phyloP scores from a whole-genome alignment of 2,329 filamentous ascomycete genomes.

The Ophiostoma triangulosporum region DNA sequence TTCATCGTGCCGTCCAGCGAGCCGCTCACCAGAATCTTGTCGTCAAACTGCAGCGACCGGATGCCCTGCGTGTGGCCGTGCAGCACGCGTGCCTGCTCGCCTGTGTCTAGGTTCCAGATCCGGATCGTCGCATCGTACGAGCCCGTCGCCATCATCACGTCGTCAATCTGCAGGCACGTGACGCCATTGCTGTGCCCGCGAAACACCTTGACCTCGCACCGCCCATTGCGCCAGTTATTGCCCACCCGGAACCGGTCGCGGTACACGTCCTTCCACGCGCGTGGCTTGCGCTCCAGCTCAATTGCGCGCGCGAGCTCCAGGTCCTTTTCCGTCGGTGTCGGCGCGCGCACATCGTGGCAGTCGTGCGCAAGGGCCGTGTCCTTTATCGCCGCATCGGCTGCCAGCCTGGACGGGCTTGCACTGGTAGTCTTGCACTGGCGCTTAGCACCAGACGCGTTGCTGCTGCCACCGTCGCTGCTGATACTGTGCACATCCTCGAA shows the following conservation, averaged over 20 bases:
- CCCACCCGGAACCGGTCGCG: slow-evolving; percentile 87
- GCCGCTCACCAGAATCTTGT: slow-evolving; percentile 79
- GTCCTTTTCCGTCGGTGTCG: slow-evolving; percentile 5
- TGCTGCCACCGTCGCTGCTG: slow-evolving; percentile 14
- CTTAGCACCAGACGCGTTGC: background rate
- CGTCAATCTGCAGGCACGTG: slow-evolving; percentile 56
- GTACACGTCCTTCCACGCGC: slow-evolving; percentile 96
- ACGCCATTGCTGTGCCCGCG: slow-evolving; percentile 79
- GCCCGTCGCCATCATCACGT: slow-evolving; percentile 76
- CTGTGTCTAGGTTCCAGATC: slow-evolving; percentile 88
- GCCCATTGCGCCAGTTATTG: slow-evolving; percentile 93
- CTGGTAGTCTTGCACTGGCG: background rate
- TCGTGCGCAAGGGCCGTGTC: slow-evolving; percentile 8
- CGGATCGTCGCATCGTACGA: slow-evolving; percentile 93
- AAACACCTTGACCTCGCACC: slow-evolving; percentile 73
- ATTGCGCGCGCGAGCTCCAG: slow-evolving; percentile 9
- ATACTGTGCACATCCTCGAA: slow-evolving; percentile 16
- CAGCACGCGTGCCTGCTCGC: slow-evolving; percentile 73
- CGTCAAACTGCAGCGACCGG: slow-evolving; percentile 83
- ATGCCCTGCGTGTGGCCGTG: slow-evolving; percentile 72
- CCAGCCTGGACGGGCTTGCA: background rate
- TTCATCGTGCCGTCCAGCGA: slow-evolving; percentile 78
- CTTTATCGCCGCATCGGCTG: background rate
- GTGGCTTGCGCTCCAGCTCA: slow-evolving; percentile 31
- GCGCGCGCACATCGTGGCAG: background rate